Evolutionary conservation across 495 filamentous ascomycete species (phyloP).

Genomic region (Talaromyces ruber): DNA sequence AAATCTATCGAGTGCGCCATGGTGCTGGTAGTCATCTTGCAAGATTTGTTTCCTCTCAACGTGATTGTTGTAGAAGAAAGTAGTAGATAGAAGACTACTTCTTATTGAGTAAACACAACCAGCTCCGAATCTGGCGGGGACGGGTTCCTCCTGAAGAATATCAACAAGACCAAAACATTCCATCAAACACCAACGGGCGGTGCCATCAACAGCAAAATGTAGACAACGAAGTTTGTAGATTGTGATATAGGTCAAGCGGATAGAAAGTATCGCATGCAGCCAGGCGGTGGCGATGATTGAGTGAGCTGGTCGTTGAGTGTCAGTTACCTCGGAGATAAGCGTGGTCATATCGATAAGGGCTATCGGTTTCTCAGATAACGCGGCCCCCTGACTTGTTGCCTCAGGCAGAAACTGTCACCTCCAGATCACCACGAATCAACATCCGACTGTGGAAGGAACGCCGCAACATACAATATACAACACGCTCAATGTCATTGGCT

Average conservation of each 20-base stretch:
- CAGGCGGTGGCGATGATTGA: not conserved
- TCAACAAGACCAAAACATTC: not conserved
- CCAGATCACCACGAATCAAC: not conserved
- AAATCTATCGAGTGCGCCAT: slow-evolving; percentile 64
- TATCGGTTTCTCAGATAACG: not conserved
- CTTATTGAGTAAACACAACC: not conserved
- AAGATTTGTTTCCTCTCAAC: not conserved
- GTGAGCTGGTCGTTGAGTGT: not conserved
- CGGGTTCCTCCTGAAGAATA: not conserved
- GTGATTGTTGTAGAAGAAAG: not conserved
- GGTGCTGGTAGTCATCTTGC: not conserved
- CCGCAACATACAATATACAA: not conserved
- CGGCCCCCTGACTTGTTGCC: not conserved
- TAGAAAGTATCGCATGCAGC: not conserved
- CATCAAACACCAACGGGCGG: not conserved
- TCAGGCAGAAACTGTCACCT: slow-evolving; percentile 1
- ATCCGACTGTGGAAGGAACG: not conserved
- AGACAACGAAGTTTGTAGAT: not conserved
- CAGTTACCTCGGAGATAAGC: slow-evolving; percentile 1
- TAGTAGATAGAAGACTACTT: not conserved
- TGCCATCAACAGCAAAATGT: not conserved
- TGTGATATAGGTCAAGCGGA: not conserved
- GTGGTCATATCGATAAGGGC: not conserved
- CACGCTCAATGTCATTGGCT: not conserved
- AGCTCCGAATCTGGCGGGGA: not conserved